Conservation (phyloP, 2,329 filamentous ascomycete genomes). For the Penicillium sp. region DNA sequence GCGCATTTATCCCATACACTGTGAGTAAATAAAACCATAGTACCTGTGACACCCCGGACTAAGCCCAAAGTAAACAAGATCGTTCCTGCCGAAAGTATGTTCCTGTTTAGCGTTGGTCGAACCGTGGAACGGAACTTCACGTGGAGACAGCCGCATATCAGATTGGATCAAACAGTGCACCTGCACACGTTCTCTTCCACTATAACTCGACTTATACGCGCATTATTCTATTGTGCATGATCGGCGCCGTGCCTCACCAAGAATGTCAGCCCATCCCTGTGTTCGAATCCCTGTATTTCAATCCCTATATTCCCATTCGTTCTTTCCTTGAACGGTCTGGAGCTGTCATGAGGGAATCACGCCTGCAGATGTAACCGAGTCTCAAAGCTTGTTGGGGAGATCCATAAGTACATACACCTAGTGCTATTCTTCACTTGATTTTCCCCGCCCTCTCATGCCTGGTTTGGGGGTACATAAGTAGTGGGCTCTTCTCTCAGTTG, state of each 20-base stretch:
- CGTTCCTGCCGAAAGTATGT: conserved; percentile 1
- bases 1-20: neutral
- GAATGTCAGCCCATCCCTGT: conserved; percentile 3
- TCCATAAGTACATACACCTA: neutral
- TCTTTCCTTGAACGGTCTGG: neutral
- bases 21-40: neutral
- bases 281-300: neutral
- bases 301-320: neutral
- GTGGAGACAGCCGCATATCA: conserved; percentile 12
- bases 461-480: neutral
- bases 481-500: neutral
- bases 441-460: neutral
- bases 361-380: neutral
- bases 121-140: conserved; percentile 4
- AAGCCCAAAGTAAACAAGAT: neutral
- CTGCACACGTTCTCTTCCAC: neutral
- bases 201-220: neutral
- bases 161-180: conserved; percentile 10
- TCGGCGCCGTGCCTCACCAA: neutral
- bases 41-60: neutral
- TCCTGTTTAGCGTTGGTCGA: neutral
- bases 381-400: neutral
- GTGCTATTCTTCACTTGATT: neutral
- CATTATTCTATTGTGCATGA: neutral
- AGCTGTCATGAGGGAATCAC: neutral